Evolutionary conservation across 2,329 filamentous ascomycete species (phyloP), one percentile per base, ranked within the genome.

Genomic region (Monosporascus sp.): DNA sequence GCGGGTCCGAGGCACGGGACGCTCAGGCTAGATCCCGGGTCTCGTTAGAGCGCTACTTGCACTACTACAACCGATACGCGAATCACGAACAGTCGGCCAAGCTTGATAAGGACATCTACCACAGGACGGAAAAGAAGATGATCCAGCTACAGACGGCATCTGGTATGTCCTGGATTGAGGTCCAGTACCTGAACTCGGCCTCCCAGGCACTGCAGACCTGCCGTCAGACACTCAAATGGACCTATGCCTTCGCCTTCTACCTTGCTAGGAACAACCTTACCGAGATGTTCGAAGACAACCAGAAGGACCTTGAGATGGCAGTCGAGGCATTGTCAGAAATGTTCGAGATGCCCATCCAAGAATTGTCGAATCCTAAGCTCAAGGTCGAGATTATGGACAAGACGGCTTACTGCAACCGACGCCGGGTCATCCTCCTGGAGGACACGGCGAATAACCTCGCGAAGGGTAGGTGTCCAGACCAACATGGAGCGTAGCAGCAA

Each of bases 101-200:
- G 62, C 81, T 99, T 18, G 94, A 99, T 72, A 97, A 92, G 74
- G 94, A 99, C 70, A 88, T 97, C 50, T 96, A 91, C 61, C 79
- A 88, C 49, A 97, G 97, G 80, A 97, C 94, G 0, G 93, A 99
- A 73, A 96, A 93, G 81, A 99, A 99, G 79, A 99, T 99, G 94
- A 89, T 93, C 31, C 89, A 94, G 69, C 80, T 99, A 44, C 94
- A 99, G 72, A 91, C 89, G 39, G 86, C 90, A 27, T 97, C 93
- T 0, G 91, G 90, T 58, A 91, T 99, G 84, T 97, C 92, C 0
- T 99, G 94, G 94, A 99, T 99, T 55, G 94, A 99, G 69, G 94
- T 99, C 7, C 94, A 99, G 67, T 99, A 97, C 69, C 82, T 99
- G 22, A 90, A 96, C 65, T 87, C 89, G 2, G 94, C 94, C 0